Conservation (phyloP, 2,329 filamentous ascomycete species). For the Phoma sp. region DNA sequence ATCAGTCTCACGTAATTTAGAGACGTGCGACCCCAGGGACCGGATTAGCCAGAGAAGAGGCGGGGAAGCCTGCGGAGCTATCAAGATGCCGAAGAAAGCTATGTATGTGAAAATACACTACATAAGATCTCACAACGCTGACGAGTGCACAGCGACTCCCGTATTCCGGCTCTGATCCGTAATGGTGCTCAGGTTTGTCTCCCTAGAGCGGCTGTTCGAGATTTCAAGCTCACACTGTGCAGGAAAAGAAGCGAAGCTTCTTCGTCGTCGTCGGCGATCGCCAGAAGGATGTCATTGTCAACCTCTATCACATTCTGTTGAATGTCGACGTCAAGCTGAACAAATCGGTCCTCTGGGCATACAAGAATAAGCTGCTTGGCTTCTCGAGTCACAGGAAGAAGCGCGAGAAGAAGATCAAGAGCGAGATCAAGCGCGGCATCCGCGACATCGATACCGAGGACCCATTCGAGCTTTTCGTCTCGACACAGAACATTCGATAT, state of each 20-base stretch:
- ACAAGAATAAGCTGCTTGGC: conserved; percentile 95
- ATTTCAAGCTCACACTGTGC: conserved; percentile 19
- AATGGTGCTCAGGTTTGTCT: conserved; percentile 46
- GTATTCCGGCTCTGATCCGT: conserved; percentile 49
- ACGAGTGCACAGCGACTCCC: conserved; percentile 39
- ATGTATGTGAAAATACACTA: conserved; percentile 31
- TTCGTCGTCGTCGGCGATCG: conserved; percentile 95
- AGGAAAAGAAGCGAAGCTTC: conserved; percentile 96
- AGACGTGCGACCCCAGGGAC: not conserved
- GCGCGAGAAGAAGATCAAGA: conserved; percentile 97
- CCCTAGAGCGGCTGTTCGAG: not conserved
- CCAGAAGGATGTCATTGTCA: conserved; percentile 95
- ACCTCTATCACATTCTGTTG: conserved; percentile 92
- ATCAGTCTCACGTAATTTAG: not conserved
- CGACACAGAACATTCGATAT: conserved; percentile 96
- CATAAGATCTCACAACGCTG: conserved; percentile 12
- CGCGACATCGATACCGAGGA: conserved; percentile 92
- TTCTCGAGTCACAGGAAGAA: conserved; percentile 97
- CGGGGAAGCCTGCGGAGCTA: conserved; percentile 40
- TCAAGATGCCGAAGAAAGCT: conserved; percentile 49
- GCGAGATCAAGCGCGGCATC: conserved; percentile 93
- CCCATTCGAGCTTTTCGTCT: conserved; percentile 96
- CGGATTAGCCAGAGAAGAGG: conserved; percentile 23
- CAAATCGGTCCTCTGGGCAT: conserved; percentile 97
- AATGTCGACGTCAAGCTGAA: conserved; percentile 90